phyloP scores from a whole-genome alignment of 192 early-diverging fungal genomes.

The Linnemannia hyalina region DNA sequence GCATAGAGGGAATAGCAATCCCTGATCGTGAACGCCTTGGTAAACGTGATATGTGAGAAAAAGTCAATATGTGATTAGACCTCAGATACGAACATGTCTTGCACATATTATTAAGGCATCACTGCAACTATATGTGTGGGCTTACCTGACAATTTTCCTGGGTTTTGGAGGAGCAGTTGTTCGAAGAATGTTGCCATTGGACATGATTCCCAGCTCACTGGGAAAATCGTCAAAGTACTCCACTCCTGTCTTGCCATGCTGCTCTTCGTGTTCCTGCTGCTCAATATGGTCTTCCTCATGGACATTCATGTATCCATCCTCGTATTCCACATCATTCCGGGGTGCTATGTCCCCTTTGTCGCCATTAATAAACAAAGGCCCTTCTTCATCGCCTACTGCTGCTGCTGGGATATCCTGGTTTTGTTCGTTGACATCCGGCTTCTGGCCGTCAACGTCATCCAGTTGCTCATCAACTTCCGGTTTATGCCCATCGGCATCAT shows the following conservation, averaged over 20 bases:
- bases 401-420: background rate
- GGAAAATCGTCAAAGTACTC: conserved; percentile 55
- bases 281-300: conserved; percentile 42
- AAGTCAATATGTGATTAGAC: background rate
- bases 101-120: background rate
- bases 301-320: conserved; percentile 43
- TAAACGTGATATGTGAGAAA: background rate
- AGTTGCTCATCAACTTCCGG: background rate
- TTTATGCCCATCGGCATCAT: background rate
- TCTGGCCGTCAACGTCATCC: background rate
- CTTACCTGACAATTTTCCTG: conserved; percentile 30
- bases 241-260: background rate
- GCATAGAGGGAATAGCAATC: conserved; percentile 44
- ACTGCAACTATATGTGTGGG: background rate
- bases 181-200: conserved; percentile 36
- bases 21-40: conserved; percentile 42
- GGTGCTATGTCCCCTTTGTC: background rate
- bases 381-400: background rate
- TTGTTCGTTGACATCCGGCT: background rate
- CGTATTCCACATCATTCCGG: background rate
- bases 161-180: conserved; percentile 5
- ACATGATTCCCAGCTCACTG: conserved; percentile 53
- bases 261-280: conserved; percentile 41
- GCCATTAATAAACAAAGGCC: background rate
- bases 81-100: no score